Conservation (phyloP, 345 rosid species). For the Pelargonium nanum region DNA sequence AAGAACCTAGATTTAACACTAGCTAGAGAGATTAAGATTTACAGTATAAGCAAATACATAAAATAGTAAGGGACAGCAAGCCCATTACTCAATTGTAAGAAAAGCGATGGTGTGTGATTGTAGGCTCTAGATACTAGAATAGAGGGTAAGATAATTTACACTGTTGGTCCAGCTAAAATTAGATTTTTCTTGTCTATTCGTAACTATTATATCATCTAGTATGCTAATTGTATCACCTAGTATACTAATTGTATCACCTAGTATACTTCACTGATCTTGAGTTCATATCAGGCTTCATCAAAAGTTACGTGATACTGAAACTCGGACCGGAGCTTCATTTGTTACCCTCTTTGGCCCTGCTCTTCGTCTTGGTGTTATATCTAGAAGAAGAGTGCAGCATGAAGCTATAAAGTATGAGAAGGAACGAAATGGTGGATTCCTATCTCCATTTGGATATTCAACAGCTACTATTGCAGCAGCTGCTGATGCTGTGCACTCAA, state of each 20-base stretch:
- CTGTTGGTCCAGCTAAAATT: no score
- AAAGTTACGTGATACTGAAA: slow-evolving; percentile 49
- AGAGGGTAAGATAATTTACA: neutral
- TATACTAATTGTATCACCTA: neutral
- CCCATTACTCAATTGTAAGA: no score
- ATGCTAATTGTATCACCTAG: neutral
- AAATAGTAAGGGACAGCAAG: no score
- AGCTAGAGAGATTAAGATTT: no score
- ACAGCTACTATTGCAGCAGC: slow-evolving; percentile 57
- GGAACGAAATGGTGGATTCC: slow-evolving; percentile 75
- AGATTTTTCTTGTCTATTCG: no score
- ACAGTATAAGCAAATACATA: no score
- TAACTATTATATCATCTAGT: neutral
- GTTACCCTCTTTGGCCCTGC: slow-evolving; percentile 58
- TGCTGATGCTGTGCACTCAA: slow-evolving; percentile 56
- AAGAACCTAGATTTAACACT: no score
- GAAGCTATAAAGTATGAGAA: slow-evolving; percentile 74
- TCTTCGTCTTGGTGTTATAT: slow-evolving; percentile 66
- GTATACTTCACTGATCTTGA: slow-evolving; percentile 7
- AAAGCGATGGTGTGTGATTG: no score
- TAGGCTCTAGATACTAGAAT: no score
- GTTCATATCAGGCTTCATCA: slow-evolving; percentile 52
- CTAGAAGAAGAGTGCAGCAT: slow-evolving; percentile 64
- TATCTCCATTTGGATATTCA: slow-evolving; percentile 91
- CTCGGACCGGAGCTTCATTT: slow-evolving; percentile 73